phyloP scores from a whole-genome alignment of 176 grass and related monocot species.

The Panicum miliaceum region DNA sequence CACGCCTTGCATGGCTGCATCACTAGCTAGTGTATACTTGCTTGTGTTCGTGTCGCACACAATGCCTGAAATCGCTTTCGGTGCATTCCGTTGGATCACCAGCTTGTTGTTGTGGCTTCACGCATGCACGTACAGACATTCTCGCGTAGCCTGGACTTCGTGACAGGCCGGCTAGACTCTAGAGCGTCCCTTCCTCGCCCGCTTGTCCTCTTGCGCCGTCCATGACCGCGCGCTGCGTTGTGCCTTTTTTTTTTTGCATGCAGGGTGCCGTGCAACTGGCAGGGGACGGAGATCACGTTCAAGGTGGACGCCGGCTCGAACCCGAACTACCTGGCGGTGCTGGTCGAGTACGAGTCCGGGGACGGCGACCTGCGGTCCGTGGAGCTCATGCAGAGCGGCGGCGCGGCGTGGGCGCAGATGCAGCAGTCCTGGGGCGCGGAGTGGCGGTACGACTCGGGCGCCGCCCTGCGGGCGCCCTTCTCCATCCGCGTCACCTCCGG shows the following conservation, averaged over 20 bases:
- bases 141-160: neutral
- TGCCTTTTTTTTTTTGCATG: neutral
- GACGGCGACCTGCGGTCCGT: constrained; percentile 79
- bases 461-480: constrained; percentile 50
- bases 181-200: neutral
- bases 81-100: too few relatives aligned
- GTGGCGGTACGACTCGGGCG: constrained; percentile 49
- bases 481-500: constrained; percentile 59
- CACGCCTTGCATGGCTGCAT: too few relatives aligned
- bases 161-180: neutral
- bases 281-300: constrained; percentile 64
- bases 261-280: constrained; percentile 85
- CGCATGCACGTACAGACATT: constrained; percentile 8
- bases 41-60: neutral
- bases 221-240: neutral
- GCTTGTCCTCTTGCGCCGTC: constrained; percentile 9
- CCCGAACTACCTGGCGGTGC: constrained; percentile 73
- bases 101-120: too few relatives aligned
- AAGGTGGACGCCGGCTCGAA: constrained; percentile 80
- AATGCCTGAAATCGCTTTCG: too few relatives aligned
- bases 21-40: neutral
- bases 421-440: constrained; percentile 70
- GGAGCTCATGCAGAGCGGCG: constrained; percentile 54
- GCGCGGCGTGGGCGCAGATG: constrained; percentile 46
- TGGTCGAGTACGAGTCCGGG: constrained; percentile 70